Evolutionary conservation across 2,329 filamentous ascomycete species (phyloP).

Genomic region (Cladosporium sp.): DNA sequence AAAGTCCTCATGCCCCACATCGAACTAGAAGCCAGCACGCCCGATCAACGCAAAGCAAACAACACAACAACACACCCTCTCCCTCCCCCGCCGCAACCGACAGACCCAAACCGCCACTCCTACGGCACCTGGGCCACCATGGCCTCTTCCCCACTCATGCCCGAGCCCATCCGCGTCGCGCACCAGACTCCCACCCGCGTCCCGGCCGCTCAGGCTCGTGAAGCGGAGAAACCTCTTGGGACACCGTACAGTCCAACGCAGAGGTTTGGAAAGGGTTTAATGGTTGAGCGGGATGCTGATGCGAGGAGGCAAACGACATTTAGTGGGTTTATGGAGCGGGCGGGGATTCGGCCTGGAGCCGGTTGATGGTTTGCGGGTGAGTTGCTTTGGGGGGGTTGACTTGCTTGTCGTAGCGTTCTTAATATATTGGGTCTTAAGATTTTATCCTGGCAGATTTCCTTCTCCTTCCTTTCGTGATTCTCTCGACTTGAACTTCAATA

Average conservation of each 20-base stretch:
- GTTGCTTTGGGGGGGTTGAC: no score
- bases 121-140: slow-evolving; percentile 7
- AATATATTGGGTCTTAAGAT: no score
- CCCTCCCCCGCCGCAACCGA: neutral
- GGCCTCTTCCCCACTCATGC: slow-evolving; percentile 5
- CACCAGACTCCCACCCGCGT: slow-evolving; percentile 5
- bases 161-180: slow-evolving; percentile 1
- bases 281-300: slow-evolving; percentile 6
- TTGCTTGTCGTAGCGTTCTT: no score
- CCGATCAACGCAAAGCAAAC: slow-evolving; percentile 15
- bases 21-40: slow-evolving; percentile 17
- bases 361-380: neutral
- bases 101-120: neutral
- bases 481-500: no score
- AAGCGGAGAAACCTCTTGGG: slow-evolving; percentile 14
- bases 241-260: slow-evolving; percentile 17
- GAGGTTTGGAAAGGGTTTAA: slow-evolving; percentile 1
- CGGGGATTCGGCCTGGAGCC: slow-evolving; percentile 25
- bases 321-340: slow-evolving; percentile 39
- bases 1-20: slow-evolving; percentile 28
- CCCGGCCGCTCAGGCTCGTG: slow-evolving; percentile 5
- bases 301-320: slow-evolving; percentile 33
- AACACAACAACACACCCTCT: neutral
- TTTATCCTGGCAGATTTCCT: no score
- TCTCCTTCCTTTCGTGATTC: no score